A percentile compares a stretch with the other conserved stretches of the same genome.
These are phyloP conservation scores for Russula griseocarnosa DNA, from an alignment of 768 basidiomycete species.

Conservation along the genomic window DNA sequence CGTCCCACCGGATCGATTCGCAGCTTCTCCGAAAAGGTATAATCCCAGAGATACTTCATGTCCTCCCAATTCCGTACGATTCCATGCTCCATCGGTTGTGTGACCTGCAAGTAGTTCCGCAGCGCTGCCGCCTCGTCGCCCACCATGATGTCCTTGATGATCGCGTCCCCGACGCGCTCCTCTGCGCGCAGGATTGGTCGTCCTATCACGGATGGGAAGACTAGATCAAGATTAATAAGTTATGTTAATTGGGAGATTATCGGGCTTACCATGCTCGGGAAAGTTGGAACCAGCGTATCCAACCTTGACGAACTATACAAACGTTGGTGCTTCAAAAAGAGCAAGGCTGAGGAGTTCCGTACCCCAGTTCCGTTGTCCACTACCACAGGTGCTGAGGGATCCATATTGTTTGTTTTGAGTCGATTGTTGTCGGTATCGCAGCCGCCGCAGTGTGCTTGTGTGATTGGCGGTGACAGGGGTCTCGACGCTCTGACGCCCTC, in stretches of 20 bases:
- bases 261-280: constrained; percentile 49
- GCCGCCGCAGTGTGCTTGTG: not conserved
- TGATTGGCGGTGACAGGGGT: not conserved
- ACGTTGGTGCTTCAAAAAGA: not conserved
- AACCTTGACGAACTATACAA: constrained; percentile 55
- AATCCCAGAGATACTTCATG: constrained; percentile 98
- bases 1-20: constrained; percentile 78
- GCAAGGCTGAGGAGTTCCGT: constrained; percentile 27
- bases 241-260: not conserved
- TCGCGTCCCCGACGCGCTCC: constrained; percentile 79
- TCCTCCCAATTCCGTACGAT: constrained; percentile 99
- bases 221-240: constrained; percentile 38
- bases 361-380: constrained; percentile 68
- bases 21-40: constrained; percentile 96
- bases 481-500: not conserved
- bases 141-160: constrained; percentile 97
- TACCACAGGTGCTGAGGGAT: constrained; percentile 44
- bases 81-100: constrained; percentile 99
- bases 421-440: not conserved
- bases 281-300: constrained; percentile 64
- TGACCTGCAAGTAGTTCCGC: constrained; percentile 92
- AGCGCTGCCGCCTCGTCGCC: constrained; percentile 95
- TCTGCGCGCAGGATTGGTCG: constrained; percentile 96
- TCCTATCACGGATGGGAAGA: constrained; percentile 95
- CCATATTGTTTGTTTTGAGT: constrained; percentile 31